Conservation (phyloP, 2,329 filamentous ascomycete genomes). For the Pseudocercospora ulei region DNA sequence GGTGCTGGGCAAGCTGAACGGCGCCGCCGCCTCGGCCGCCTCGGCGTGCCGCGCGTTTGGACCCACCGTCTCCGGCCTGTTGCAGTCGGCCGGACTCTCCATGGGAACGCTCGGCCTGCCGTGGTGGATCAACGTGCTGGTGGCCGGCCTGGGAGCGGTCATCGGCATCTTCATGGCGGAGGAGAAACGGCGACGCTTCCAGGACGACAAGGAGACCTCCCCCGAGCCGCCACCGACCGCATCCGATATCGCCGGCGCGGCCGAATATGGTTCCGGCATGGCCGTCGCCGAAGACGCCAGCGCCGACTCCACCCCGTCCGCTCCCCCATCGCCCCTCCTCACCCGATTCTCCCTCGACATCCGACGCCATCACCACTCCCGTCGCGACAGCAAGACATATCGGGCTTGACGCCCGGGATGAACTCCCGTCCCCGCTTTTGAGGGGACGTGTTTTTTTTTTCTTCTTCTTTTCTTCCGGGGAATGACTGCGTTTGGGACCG, state of each 20-base stretch:
- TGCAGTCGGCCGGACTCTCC: conserved; percentile 71
- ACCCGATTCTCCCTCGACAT: conserved; percentile 24
- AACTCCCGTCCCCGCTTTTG: conserved; percentile 4
- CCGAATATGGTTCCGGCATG: conserved; percentile 22
- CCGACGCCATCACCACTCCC: conserved; percentile 17
- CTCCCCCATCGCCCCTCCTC: conserved; percentile 29
- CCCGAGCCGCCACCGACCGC: conserved; percentile 17
- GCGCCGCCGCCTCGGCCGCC: conserved; percentile 80
- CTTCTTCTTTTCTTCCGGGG: too few relatives aligned
- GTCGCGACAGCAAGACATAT: conserved; percentile 23
- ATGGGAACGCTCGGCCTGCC: conserved; percentile 77
- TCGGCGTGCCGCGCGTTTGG: conserved; percentile 82
- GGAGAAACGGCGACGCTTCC: conserved; percentile 28
- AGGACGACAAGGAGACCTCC: conserved; percentile 24
- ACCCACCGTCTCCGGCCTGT: conserved; percentile 72
- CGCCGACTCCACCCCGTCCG: conserved; percentile 24
- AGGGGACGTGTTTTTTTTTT: neutral
- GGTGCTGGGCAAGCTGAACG: conserved; percentile 85
- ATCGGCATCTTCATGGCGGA: conserved; percentile 60
- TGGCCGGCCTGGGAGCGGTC: conserved; percentile 64
- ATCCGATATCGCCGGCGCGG: conserved; percentile 20
- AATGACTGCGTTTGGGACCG: conserved; percentile 14
- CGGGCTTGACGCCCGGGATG: conserved; percentile 15
- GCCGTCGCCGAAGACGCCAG: conserved; percentile 26
- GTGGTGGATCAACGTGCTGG: conserved; percentile 81